Evolutionary conservation across 1,284 basidiomycete species (phyloP), one percentile per base, ranked within the genome.

Genomic region (Neonothopanus nambi): DNA sequence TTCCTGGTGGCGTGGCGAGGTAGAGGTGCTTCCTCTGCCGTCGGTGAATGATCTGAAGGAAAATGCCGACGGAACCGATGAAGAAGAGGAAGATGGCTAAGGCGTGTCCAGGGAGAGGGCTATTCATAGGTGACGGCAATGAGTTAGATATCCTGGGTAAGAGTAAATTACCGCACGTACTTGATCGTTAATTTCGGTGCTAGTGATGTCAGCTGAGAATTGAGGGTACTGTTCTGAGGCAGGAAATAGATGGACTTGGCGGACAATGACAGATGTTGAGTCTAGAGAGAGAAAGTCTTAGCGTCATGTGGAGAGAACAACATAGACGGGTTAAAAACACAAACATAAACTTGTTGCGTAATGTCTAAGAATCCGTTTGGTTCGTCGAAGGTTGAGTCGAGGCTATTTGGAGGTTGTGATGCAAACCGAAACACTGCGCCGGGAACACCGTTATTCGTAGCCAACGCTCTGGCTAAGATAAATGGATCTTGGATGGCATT

Each of bases 181-280:
- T 83, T 78, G 43, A 87, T 69, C 58, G 74, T 74, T 43, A 87
- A 65, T 24, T 82, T 72, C 17, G 78, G 74, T 18, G 73, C 60
- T 12, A 77, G 56, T 6, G 71, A 70, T 3, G 70, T 75, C 39
- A 79, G 58, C 41, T 62, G 51, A 7, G 76, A 78, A 11, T 65
- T 51, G 9, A 81, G 54, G 0, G 68, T 69, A 3, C 55, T 50
- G 51, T 76, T 74, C 9, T 61, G 45, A 1, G 65, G 55, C 3
- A 81, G 60, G 57, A 86, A 87, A 59, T 84, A 87, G 17, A 80
- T 73, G 0, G 74, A 71, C 61, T 78, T 77, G 0, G 84, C 82
- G 11, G 76, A 68, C 3, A 84, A 57, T 1, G 83, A 69, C 11
- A 87, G 75, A 63, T 86, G 74, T 57, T 75, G 76, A 0, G 76